Evolutionary conservation across 768 basidiomycete genomes (phyloP), one percentile per base, ranked within the genome.

Genomic region (Tylopilus sp.): DNA sequence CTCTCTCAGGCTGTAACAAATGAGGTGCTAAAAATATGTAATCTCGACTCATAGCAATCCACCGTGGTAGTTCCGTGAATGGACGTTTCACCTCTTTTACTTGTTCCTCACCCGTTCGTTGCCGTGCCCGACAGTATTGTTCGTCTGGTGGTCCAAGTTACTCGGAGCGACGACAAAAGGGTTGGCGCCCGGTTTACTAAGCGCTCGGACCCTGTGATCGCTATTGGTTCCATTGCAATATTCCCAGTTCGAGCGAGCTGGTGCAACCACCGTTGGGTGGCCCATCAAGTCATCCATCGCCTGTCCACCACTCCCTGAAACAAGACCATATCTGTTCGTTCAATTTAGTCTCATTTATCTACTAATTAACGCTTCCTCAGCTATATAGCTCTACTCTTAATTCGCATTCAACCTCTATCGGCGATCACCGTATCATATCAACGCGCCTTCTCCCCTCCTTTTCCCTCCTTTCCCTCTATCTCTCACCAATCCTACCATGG

Each of bases 401-500:
- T 14, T 26, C 45, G 6, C 28, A 12, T 17, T n/a, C 58, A 21
- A 19, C 60, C 53, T 24, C 53, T 47, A 34, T 47, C 33, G 29
- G 38, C 50, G 25, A 34, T 31, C n/a, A n/a, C 17, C 17, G 12
- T n/a, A 9, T n/a, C 54, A 41, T 10, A n/a, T n/a, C n/a, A n/a
- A n/a, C n/a, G n/a, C 22, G 2, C 36, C 41, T 48, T 45, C 24
- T 47, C 25, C 24, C 16, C 26, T 0, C 6, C 22, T 10, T 45
- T 52, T 17, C 43, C 7, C 11, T 48, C 37, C 36, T 7, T 31
- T 31, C 40, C 17, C 29, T 45, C 34, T 24, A 34, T 31, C 30
- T 41, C 29, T 29, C 48, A 52, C 33, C 36, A 47, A 44, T 50
- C 54, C 45, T 38, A 49, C 37, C 48, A 71, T 71, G 68, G 59